These are phyloP conservation scores for Glutinoglossum americanum DNA, from an alignment of 495 filamentous ascomycete species.

Conservation along the genomic window DNA sequence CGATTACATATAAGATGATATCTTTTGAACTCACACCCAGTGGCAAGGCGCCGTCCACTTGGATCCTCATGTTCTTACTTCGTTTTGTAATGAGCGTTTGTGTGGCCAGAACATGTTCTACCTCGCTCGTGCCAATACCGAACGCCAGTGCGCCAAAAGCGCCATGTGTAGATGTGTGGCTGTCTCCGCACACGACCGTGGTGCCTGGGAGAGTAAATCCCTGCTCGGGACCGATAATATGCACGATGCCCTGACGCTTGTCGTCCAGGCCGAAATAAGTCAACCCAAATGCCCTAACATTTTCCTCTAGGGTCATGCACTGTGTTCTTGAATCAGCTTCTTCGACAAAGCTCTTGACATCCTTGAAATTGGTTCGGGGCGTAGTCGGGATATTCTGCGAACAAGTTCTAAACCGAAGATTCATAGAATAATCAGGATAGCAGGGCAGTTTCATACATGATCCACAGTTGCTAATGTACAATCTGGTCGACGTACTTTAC, in stretches of 20 bases:
- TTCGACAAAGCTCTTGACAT: conserved; percentile 66
- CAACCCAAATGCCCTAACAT: conserved; percentile 87
- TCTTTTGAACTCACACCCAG: conserved; percentile 93
- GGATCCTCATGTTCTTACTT: conserved; percentile 95
- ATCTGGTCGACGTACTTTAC: conserved; percentile 78
- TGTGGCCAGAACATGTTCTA: conserved; percentile 94
- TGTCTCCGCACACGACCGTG: conserved; percentile 93
- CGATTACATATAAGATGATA: conserved; percentile 84
- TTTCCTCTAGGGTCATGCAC: conserved; percentile 88
- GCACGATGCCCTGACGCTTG: conserved; percentile 94
- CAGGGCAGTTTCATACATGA: conserved; percentile 42
- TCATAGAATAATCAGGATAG: not conserved
- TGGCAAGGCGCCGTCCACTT: conserved; percentile 79
- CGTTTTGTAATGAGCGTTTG: conserved; percentile 85
- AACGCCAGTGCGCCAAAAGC: conserved; percentile 91
- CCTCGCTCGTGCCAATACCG: conserved; percentile 94
- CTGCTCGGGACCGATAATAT: conserved; percentile 97
- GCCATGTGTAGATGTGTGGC: conserved; percentile 92
- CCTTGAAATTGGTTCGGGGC: conserved; percentile 75
- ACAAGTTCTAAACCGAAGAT: not conserved
- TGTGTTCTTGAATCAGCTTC: conserved; percentile 84
- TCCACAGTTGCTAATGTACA: conserved; percentile 93
- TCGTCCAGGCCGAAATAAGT: conserved; percentile 95
- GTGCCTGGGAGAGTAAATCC: conserved; percentile 96
- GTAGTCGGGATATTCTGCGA: conserved; percentile 71